Evolutionary conservation across 2,329 filamentous ascomycete genomes (phyloP), one percentile per base, ranked within the genome.

Genomic region (Cercospora sp.): DNA sequence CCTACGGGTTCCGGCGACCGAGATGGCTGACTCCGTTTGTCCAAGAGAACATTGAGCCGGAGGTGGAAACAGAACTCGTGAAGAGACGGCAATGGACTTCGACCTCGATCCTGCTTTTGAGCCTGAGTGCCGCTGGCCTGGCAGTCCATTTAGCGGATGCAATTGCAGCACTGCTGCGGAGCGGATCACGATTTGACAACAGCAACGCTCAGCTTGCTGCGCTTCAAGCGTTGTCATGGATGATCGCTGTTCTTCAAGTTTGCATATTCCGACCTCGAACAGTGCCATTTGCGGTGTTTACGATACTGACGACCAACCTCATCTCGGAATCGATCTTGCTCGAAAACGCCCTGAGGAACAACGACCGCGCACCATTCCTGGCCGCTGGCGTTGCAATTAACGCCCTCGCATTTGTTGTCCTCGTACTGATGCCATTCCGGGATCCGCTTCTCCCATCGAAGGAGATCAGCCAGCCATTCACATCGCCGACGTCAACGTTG

Each of bases 401-500:
- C 0, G 70, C 86, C 5, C 69, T 79, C 5, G 84, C 84, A 1
- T 80, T 89, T 6, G 48, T 83, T 2, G 72, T 87, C 13, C 85
- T 92, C 60, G 75, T 92, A 12, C 80, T 84, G 26, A 93, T 93
- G 90, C 91, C 91, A 6, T 80, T 93, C 72, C 85, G 91, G 23
- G 85, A 91, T 67, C 86, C 88, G 0, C 75, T 76, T 0, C 75
- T 89, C 3, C 80, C 84, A 20, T 80, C 77, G 3, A 78, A 84
- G 8, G 85, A 84, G 0, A 92, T 94, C 66, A 88, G 88, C 62
- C 79, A 81, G 16, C 83, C 87, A 1, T 87, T 85, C 63, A 81
- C 83, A 18, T 70, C 79, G 4, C 87, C 91, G 1, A 89, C 85
- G 0, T 83, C 80, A 2, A 78, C 83, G 2, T 80, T 91, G n/a